phyloP scores from a whole-genome alignment of 2,329 filamentous ascomycete species.

The Cytospora paraplurivora region DNA sequence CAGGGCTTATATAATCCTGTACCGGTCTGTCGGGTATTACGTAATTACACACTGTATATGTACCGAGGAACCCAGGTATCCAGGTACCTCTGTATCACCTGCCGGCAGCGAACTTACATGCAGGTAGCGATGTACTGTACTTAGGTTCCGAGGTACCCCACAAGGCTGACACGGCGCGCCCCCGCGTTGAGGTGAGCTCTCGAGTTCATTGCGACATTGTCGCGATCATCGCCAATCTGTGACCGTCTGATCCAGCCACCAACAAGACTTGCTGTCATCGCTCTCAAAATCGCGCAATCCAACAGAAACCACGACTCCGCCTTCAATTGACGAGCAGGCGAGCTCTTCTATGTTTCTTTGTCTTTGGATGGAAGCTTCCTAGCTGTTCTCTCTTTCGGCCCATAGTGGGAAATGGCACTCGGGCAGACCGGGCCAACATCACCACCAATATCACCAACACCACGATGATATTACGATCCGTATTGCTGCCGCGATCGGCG shows the following conservation, averaged over 20 bases:
- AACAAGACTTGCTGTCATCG: background rate
- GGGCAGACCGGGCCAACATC: slow-evolving; percentile 5
- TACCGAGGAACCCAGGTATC: too few relatives aligned
- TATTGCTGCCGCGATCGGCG: slow-evolving; percentile 17
- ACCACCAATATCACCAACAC: background rate
- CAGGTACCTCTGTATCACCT: too few relatives aligned
- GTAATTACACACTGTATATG: too few relatives aligned
- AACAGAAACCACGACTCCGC: background rate
- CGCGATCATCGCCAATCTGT: background rate
- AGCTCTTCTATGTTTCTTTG: too few relatives aligned
- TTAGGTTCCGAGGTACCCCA: background rate
- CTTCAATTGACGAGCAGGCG: background rate
- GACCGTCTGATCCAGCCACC: background rate
- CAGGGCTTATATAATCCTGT: too few relatives aligned
- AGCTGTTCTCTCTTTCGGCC: background rate
- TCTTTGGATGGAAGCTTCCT: background rate
- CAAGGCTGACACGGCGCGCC: background rate
- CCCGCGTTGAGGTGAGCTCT: slow-evolving; percentile 1
- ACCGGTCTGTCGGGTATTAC: too few relatives aligned
- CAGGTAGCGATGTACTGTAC: too few relatives aligned
- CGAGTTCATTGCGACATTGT: background rate
- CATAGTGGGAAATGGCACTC: slow-evolving; percentile 7
- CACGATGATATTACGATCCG: slow-evolving; percentile 22
- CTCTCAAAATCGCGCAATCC: background rate
- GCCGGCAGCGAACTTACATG: too few relatives aligned